These are phyloP conservation scores for Debaryomycetaceae sp. DNA, from an alignment of 1,139 yeast species.

Conservation along the genomic window DNA sequence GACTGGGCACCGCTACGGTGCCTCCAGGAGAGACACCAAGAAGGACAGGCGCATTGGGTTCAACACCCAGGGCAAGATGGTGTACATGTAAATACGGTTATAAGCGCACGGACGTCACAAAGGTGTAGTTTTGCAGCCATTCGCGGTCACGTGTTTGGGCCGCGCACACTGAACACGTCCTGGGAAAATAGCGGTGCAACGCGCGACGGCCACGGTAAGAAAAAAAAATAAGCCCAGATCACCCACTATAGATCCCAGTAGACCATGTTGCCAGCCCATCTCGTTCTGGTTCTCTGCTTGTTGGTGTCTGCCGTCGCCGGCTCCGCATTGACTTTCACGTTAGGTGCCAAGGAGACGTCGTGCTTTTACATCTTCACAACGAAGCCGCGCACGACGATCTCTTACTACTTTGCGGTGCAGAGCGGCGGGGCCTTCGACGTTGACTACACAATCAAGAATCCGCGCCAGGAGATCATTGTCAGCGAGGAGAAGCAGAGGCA, in stretches of 20 bases:
- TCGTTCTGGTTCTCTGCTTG: slow-evolving; percentile 4
- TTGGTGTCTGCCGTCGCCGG: slow-evolving; percentile 4
- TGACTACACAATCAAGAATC: slow-evolving; percentile 70
- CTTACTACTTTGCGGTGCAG: slow-evolving; percentile 89
- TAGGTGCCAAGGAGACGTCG: slow-evolving; percentile 73
- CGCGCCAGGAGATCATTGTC: slow-evolving; percentile 55
- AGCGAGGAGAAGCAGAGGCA: slow-evolving; percentile 69
- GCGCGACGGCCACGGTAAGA: slow-evolving; percentile 1
- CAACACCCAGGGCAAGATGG: slow-evolving; percentile 65
- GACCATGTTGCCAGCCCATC: slow-evolving; percentile 3
- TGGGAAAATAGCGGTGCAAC: neutral
- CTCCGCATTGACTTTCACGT: slow-evolving; percentile 69
- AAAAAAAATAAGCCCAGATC: neutral
- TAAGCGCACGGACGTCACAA: neutral
- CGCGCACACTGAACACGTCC: slow-evolving; percentile 6
- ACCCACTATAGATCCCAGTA: neutral
- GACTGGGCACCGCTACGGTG: slow-evolving; percentile 91
- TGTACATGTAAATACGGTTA: slow-evolving; percentile 21
- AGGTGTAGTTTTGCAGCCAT: slow-evolving; percentile 3
- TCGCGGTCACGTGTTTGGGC: too few species aligned
- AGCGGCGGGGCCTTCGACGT: slow-evolving; percentile 86
- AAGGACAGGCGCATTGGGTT: slow-evolving; percentile 78
- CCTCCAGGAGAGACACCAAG: slow-evolving; percentile 76
- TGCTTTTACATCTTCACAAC: slow-evolving; percentile 79
- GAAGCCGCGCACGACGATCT: slow-evolving; percentile 57